Percentiles rank a stretch among this genome's conserved stretches.
Evolutionary conservation across 176 grass and related monocot genomes (phyloP).

Genomic region (Avena atlantica): DNA sequence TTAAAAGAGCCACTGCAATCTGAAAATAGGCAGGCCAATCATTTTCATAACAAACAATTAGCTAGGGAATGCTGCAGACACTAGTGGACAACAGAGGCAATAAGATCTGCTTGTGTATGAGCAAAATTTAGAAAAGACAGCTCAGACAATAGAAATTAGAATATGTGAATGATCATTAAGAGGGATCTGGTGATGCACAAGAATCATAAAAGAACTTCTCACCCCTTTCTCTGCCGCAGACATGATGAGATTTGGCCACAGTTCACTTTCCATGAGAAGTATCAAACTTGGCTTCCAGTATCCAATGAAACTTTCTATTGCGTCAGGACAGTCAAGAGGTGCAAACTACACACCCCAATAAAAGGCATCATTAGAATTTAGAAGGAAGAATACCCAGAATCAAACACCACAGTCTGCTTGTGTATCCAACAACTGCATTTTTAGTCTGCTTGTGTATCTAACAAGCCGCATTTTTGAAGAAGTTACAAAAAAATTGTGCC

Average conservation of each 20-base stretch:
- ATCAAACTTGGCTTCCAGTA: slow-evolving; percentile 81
- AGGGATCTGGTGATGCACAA: slow-evolving; percentile 28
- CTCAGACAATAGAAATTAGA: slow-evolving; percentile 25
- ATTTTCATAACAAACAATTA: slow-evolving; percentile 9
- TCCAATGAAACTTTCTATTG: slow-evolving; percentile 66
- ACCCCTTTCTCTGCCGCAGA: slow-evolving; percentile 77
- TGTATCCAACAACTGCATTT: neutral
- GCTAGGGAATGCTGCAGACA: neutral
- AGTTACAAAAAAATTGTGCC: neutral
- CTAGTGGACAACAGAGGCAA: slow-evolving; percentile 14
- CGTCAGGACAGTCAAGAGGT: slow-evolving; percentile 76
- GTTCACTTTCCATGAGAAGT: slow-evolving; percentile 95
- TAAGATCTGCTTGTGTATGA: neutral
- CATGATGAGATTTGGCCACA: slow-evolving; percentile 95
- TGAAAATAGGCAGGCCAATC: slow-evolving; percentile 49
- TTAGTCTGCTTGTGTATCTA: neutral
- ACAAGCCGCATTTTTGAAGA: neutral
- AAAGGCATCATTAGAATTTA: neutral
- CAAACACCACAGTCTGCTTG: neutral
- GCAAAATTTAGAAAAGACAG: neutral
- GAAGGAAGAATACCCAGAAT: neutral
- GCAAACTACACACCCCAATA: slow-evolving; percentile 59
- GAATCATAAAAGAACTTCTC: slow-evolving; percentile 29
- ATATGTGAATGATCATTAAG: slow-evolving; percentile 13
- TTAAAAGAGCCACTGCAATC: slow-evolving; percentile 85